A percentile compares a stretch with the other conserved stretches of the same genome.
Conservation (phyloP, 345 rosid genomes). For the Mallotus nudiflorus region DNA sequence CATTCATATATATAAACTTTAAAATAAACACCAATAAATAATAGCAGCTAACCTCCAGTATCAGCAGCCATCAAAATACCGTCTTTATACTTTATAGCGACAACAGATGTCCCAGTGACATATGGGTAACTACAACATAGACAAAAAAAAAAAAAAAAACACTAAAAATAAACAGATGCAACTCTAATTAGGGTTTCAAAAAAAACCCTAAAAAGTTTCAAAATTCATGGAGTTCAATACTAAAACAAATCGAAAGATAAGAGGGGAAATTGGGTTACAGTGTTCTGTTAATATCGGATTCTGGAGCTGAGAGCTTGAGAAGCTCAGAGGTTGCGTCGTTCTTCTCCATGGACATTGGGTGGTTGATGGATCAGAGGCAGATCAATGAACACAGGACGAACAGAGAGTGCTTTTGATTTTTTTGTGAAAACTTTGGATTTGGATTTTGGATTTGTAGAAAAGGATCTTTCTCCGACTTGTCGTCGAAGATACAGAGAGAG, state of each 20-base stretch:
- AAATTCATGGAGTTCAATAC: neutral
- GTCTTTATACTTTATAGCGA: slow-evolving; percentile 91
- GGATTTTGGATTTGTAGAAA: no score
- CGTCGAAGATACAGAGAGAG: no score
- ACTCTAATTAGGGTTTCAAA: neutral
- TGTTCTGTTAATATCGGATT: slow-evolving; percentile 47
- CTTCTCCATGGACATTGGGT: no score
- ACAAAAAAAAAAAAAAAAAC: no score
- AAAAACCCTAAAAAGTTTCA: neutral
- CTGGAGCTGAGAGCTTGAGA: slow-evolving; percentile 31
- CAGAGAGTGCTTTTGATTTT: no score
- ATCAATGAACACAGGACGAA: no score
- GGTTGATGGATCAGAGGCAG: no score
- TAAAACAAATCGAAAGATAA: neutral
- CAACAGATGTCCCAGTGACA: slow-evolving; percentile 93
- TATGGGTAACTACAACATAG: slow-evolving; percentile 61
- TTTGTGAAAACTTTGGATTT: no score
- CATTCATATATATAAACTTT: no score
- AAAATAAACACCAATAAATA: no score
- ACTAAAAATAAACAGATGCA: slow-evolving; percentile 3
- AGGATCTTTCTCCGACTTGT: no score
- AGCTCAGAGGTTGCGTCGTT: no score
- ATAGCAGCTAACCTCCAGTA: slow-evolving; percentile 69
- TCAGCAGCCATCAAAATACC: slow-evolving; percentile 97
- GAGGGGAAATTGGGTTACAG: slow-evolving; percentile 35